Conservation (phyloP, 2,329 filamentous ascomycete genomes). For the Stagonosporopsis vannaccii region DNA sequence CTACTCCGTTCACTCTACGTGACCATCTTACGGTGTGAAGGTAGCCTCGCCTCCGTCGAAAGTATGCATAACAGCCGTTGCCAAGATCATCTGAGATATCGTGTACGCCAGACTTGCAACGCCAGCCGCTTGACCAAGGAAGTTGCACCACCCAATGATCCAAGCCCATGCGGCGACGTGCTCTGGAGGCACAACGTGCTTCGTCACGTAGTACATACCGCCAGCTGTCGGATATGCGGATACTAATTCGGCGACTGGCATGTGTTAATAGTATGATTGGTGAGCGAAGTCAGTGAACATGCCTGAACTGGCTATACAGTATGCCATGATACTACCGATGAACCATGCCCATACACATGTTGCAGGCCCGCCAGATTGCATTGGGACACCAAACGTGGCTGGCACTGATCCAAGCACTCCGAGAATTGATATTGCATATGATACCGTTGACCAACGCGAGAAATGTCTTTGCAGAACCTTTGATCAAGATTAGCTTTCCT, state of each 20-base stretch:
- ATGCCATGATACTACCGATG: conserved; percentile 68
- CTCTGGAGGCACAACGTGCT: conserved; percentile 67
- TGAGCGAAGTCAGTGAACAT: conserved; percentile 7
- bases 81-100: conserved; percentile 69
- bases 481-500: conserved; percentile 24
- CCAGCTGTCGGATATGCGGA: conserved; percentile 72
- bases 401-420: conserved; percentile 71
- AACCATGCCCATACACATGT: conserved; percentile 73
- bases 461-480: conserved; percentile 70
- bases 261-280: not conserved
- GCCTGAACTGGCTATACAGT: conserved; percentile 69
- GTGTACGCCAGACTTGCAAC: conserved; percentile 69
- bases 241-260: conserved; percentile 67
- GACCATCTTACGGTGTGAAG: conserved; percentile 62
- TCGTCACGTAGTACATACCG: conserved; percentile 73
- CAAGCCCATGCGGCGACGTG: conserved; percentile 70
- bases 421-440: conserved; percentile 71
- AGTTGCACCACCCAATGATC: conserved; percentile 73
- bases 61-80: conserved; percentile 68
- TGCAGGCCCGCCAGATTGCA: conserved; percentile 66
- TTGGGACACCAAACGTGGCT: conserved; percentile 66
- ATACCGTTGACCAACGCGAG: conserved; percentile 71
- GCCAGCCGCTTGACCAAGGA: conserved; percentile 69
- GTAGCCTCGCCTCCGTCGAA: conserved; percentile 59
- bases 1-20: not conserved